phyloP scores from a whole-genome alignment of 345 rosid species.

The Corymbia maculata region DNA sequence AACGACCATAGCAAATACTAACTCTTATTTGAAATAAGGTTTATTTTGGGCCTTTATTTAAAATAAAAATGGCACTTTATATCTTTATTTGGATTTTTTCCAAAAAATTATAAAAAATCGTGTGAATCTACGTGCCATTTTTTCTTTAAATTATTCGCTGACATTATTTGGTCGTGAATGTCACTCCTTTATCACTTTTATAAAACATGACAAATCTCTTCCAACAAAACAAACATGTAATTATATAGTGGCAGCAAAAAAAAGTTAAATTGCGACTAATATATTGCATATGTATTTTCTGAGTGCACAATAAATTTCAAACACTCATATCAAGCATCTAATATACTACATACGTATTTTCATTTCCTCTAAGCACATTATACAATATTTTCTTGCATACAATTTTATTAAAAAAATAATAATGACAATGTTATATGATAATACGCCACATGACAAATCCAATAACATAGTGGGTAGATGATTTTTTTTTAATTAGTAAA shows the following conservation, averaged over 20 bases:
- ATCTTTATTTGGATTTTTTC: too few species aligned
- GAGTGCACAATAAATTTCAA: too few species aligned
- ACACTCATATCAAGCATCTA: too few species aligned
- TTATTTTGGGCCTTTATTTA: too few species aligned
- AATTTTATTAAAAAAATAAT: background rate
- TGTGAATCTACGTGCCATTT: background rate
- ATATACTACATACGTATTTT: background rate
- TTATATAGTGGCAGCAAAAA: background rate
- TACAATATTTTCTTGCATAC: background rate
- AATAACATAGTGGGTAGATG: fast-evolving
- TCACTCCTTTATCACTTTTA: too few species aligned
- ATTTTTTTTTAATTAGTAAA: background rate
- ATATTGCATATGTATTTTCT: background rate
- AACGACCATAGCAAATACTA: too few species aligned
- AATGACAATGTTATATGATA: background rate
- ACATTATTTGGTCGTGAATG: background rate
- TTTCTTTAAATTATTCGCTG: too few species aligned
- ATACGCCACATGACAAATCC: background rate
- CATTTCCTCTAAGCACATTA: background rate
- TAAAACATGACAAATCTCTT: background rate
- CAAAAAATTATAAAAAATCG: too few species aligned
- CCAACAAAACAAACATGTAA: background rate
- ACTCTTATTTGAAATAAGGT: too few species aligned
- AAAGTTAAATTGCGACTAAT: background rate
- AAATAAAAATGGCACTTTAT: too few species aligned